Base-by-base conservation (phyloP, 139 green algal species). In the Trebouxia sp. region DNA sequence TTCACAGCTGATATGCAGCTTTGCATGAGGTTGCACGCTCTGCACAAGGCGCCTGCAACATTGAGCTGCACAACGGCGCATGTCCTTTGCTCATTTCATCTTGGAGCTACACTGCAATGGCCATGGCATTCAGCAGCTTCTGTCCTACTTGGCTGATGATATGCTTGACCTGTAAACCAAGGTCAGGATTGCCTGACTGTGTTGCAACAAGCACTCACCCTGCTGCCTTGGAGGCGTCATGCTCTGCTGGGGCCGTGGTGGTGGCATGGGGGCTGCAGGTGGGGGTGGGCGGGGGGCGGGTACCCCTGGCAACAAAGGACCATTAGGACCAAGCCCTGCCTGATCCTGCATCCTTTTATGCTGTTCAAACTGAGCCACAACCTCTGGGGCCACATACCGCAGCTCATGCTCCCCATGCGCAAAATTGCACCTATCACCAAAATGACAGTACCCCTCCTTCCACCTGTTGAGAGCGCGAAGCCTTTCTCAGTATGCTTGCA, bases 371-470 rank as follows among this genome's bases (percentile, higher is more conserved):
- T 77, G 69, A 35, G 41, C 37, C 41, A 77, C 69, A 14, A 50
- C 70, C 35, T 80, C 80, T 42, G 72, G 72, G 1, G 72, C 42
- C 38, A 80, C 55, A 39, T 42, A 35, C 5, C 75, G 28, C 43
- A 87, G 65, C 39, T 83, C 80, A 11, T 67, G 43, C 42, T 86
- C 67, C 0, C 86, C 86, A 62, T 90, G 86, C 15, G 86, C 86
- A 69, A 90, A 90, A 1, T 82, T 89, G 67, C 80, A 88, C 47
- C 76, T 89, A 45, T 90, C 86, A 37, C 86, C 86, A 58, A 87
- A 90, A 24, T 83, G 78, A 41, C 86, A 90, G 3, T 55, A 50
- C 2, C 85, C 85, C 1, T 80, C 72, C 12, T 84, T 76, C 80
- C 82, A 89, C 48, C 82, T 86, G 82, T n/a, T 45, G 32, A 7